phyloP scores from a whole-genome alignment of 1,284 basidiomycete species.

The Apiotrichum domesticum region DNA sequence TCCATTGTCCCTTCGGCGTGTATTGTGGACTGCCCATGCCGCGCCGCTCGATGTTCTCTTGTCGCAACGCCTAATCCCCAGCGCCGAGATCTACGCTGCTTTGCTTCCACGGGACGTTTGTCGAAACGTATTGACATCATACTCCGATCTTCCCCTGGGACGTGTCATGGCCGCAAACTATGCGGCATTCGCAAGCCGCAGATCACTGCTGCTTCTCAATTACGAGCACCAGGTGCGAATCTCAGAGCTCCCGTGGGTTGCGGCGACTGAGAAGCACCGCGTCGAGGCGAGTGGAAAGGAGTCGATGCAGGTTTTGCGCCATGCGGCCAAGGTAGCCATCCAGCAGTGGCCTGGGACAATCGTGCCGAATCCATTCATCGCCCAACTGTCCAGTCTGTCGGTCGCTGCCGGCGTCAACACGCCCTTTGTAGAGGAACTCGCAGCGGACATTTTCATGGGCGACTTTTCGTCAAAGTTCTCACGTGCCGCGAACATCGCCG shows the following conservation, averaged over 20 bases:
- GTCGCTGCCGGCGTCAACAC: not conserved
- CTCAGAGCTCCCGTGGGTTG: conserved; percentile 10
- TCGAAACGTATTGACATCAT: not conserved
- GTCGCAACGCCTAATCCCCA: not conserved
- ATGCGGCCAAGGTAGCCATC: not conserved
- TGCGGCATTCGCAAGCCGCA: conserved; percentile 4
- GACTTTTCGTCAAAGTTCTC: conserved; percentile 6
- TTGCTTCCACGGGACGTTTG: not conserved
- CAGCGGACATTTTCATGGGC: conserved; percentile 10
- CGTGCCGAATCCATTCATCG: conserved; percentile 6
- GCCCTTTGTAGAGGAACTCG: conserved; percentile 6
- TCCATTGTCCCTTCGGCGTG: not conserved
- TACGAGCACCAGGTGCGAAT: conserved; percentile 8
- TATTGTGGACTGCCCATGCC: not conserved
- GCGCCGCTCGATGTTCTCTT: not conserved
- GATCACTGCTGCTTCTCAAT: conserved; percentile 6
- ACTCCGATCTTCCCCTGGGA: not conserved
- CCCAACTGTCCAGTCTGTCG: conserved; percentile 2
- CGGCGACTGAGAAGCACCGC: not conserved
- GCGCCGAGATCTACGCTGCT: not conserved
- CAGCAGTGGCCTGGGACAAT: conserved; percentile 8
- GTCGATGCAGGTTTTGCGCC: not conserved
- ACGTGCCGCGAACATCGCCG: not conserved
- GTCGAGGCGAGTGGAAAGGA: not conserved
- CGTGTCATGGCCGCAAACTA: conserved; percentile 8